Base-by-base conservation (phyloP, 805 yeast species). In the Lachancea lanzarotensis region DNA sequence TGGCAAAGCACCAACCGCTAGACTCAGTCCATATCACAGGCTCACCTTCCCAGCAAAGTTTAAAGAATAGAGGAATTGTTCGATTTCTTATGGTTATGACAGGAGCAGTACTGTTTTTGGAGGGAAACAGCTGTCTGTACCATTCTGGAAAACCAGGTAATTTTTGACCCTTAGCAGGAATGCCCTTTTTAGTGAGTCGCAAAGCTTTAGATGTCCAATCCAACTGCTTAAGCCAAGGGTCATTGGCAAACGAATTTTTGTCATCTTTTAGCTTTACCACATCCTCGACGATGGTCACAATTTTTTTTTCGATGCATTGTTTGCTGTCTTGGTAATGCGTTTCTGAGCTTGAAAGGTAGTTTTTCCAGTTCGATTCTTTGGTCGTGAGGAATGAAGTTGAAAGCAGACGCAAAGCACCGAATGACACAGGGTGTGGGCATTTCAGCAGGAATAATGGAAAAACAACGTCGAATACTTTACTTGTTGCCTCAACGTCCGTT, bases 371-470 rank as follows among this genome's bases (percentile, higher is more conserved):
- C 12, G 74, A 63, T 17, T 59, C 62, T 15, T 84, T 78, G 0
- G 95, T 82, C 1, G 99, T 96, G 34, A 95, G 66, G 40, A 90
- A 77, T 37, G 85, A 76, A 17, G 82, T 73, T 9, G 89, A 81
- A 56, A 93, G 69, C 45, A 79, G 82, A 52, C 83, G 72, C 37
- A 93, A 67, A 2, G 96, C 96, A 0, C 93, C 90, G 67, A 90
- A 84, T 13, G 95, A 85, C 2, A 91, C 95, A 0, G 98, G 97
- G 63, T 93, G 98, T 0, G 98, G 96, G 36, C 90, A 79, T 41
- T 78, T 74, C 27, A 69, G 55, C 22, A 75, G 62, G 56, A 86
- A 93, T 30, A 69, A 66, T 1, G 96, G 96, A 27, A 81, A 77
- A 0, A 89, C 76, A 47, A 78, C 78, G 46, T 73, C 69, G 51